A percentile compares a stretch with the other conserved stretches of the same genome.
Conservation (phyloP, 2,329 filamentous ascomycete species). For the Colletotrichum shisoi region DNA sequence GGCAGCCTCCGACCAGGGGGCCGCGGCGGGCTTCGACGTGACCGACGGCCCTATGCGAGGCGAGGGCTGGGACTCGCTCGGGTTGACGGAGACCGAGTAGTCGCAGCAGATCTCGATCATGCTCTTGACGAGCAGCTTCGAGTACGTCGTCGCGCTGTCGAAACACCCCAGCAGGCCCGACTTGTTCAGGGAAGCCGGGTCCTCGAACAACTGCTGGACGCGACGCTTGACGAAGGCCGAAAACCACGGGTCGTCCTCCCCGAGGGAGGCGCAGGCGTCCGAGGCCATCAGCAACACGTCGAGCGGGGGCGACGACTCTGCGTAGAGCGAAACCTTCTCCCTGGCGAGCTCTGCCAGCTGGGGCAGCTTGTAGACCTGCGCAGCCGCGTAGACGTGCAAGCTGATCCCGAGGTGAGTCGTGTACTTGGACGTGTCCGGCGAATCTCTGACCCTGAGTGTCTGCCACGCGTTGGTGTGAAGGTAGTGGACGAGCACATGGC, state of each 20-base stretch:
- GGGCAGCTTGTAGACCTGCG: neutral
- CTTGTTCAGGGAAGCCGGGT: neutral
- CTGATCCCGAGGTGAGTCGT: neutral
- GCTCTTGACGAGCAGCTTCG: neutral
- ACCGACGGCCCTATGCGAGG: no score
- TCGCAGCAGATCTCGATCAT: neutral
- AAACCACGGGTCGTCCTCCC: constrained; percentile 7
- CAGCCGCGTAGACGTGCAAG: constrained; percentile 1
- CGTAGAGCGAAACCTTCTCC: neutral
- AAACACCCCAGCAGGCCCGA: constrained; percentile 1
- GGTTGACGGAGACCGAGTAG: neutral
- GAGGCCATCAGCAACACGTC: neutral
- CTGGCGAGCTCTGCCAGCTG: constrained; percentile 12
- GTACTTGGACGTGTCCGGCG: neutral
- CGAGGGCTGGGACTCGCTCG: no score
- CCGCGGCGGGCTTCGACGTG: no score
- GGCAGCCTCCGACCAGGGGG: no score
- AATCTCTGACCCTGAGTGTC: neutral
- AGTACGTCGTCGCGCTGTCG: neutral
- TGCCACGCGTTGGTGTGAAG: constrained; percentile 11
- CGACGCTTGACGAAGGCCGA: neutral
- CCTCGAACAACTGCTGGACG: neutral
- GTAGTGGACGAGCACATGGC: constrained; percentile 19
- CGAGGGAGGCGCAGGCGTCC: neutral
- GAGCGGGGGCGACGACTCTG: neutral